Conservation (phyloP, 2,329 filamentous ascomycete species). For the Colletotrichum australisinense region DNA sequence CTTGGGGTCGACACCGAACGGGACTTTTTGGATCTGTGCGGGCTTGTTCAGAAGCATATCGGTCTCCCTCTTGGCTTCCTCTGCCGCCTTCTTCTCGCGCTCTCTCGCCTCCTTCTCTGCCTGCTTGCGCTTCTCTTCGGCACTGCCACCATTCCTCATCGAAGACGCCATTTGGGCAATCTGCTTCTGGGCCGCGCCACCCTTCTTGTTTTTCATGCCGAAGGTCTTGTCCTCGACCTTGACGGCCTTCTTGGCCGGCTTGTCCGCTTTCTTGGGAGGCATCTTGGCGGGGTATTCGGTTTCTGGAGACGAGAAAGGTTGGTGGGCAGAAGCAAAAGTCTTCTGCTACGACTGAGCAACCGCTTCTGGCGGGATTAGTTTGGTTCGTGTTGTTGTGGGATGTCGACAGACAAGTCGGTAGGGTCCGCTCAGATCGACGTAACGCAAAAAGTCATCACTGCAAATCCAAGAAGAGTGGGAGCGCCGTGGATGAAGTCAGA, state of each 20-base stretch:
- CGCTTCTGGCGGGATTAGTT: not conserved
- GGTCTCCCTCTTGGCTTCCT: slow-evolving; percentile 83
- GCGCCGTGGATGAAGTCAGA: slow-evolving; percentile 34
- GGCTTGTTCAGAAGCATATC: slow-evolving; percentile 89
- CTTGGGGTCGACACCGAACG: slow-evolving; percentile 98
- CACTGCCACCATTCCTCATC: slow-evolving; percentile 78
- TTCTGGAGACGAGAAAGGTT: slow-evolving; percentile 23
- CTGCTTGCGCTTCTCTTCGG: slow-evolving; percentile 86
- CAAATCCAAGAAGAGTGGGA: slow-evolving; percentile 20
- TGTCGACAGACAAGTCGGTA: not conserved
- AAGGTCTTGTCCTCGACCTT: slow-evolving; percentile 96
- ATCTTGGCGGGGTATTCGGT: slow-evolving; percentile 61
- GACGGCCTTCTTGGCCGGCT: slow-evolving; percentile 66
- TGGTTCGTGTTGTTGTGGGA: not conserved
- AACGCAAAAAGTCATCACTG: slow-evolving; percentile 30
- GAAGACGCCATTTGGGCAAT: slow-evolving; percentile 87
- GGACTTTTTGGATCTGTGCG: slow-evolving; percentile 95
- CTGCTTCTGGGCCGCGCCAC: slow-evolving; percentile 86
- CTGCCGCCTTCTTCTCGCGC: slow-evolving; percentile 91
- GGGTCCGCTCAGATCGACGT: slow-evolving; percentile 27
- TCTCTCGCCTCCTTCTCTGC: slow-evolving; percentile 76
- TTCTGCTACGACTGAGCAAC: slow-evolving; percentile 6
- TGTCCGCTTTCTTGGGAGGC: slow-evolving; percentile 74
- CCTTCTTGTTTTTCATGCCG: slow-evolving; percentile 99
- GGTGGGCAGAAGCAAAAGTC: not conserved